Base-by-base conservation (phyloP, 2,329 filamentous ascomycete genomes). In the Berkeleyomyces rouxiae region DNA sequence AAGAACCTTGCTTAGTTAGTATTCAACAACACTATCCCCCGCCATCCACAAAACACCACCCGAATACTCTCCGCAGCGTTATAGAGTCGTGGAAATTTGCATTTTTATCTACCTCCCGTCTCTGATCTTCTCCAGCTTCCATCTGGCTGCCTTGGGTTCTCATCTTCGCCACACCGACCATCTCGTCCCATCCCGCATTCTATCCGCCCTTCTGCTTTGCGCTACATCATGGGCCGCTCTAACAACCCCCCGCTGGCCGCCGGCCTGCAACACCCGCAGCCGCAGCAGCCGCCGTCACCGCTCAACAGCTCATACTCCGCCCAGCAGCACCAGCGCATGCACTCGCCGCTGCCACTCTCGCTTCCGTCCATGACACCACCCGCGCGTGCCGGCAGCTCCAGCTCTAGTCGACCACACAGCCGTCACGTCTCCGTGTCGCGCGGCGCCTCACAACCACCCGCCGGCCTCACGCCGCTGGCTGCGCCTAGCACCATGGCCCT, bases 331-430 rank as follows among this genome's bases (percentile, higher is more conserved):
- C 63, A 64, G 55, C 63, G 63, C 46, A 55, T 59, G 37, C 63
- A 64, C 33, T 64, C 63, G 13, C 63, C 63, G 23, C 43, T 63
- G 39, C 51, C 61, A 23, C 57, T 65, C 40, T 63, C 61, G 13
- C 49, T 60, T 3, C 61, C 61, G n/a, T 59, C 63, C n/a, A 65
- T 62, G 58, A 64, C 49, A 36, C 60, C 51, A 11, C 66, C 58
- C 31, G 44, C 42, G 6, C 33, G 16, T 46, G 53, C 42, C 33
- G 62, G 66, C 40, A 62, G 72, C 72, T 71, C 70, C 68, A 42
- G 69, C 67, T 60, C 68, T 71, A 53, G 72, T 69, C 49, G 66
- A 70, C 58, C 66, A 65, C 57, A 71, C 68, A 37, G 66, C 66
- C 49, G 59, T 65, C 39, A 59, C 65, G 53, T 61, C 67, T 42